Percentiles rank a stretch among this genome's conserved stretches.
Evolutionary conservation across 129 eudicot genomes (phyloP).

Genomic region (Oenanthe sinensis): DNA sequence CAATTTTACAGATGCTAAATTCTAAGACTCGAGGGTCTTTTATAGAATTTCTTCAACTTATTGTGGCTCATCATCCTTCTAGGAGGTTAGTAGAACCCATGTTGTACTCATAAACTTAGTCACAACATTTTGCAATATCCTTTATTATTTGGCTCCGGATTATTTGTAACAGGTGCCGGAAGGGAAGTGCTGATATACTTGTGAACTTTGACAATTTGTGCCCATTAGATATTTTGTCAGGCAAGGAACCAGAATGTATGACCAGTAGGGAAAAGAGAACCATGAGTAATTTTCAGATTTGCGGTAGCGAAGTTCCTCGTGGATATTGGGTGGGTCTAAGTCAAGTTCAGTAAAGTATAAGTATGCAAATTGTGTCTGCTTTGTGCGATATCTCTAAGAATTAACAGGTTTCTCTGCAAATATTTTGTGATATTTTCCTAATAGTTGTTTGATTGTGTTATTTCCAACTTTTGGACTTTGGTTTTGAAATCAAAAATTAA

Average conservation of each 20-base stretch:
- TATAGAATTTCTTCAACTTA: constrained; percentile 72
- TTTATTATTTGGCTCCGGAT: constrained; percentile 12
- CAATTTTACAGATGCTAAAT: constrained; percentile 63
- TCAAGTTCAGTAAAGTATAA: background rate
- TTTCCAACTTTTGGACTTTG: background rate
- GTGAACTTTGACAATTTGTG: constrained; percentile 67
- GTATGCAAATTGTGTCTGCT: background rate
- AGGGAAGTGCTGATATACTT: constrained; percentile 81
- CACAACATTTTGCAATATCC: background rate
- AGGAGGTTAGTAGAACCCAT: constrained; percentile 39
- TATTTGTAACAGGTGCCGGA: constrained; percentile 57
- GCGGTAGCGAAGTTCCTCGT: constrained; percentile 89
- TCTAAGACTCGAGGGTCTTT: constrained; percentile 63
- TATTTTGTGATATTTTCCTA: background rate
- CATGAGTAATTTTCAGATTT: constrained; percentile 42
- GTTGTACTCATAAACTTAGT: constrained; percentile 7
- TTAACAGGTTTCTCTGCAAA: background rate
- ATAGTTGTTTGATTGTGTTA: background rate
- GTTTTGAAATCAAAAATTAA: background rate
- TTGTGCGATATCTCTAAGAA: background rate
- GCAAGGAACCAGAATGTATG: constrained; percentile 24
- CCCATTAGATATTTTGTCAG: constrained; percentile 33
- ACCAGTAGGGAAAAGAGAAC: constrained; percentile 28
- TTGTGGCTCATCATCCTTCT: constrained; percentile 92
- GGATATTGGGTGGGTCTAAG: constrained; percentile 71